Conservation (phyloP, 371 early-diverging fungal species). For the Mucor sp. region DNA sequence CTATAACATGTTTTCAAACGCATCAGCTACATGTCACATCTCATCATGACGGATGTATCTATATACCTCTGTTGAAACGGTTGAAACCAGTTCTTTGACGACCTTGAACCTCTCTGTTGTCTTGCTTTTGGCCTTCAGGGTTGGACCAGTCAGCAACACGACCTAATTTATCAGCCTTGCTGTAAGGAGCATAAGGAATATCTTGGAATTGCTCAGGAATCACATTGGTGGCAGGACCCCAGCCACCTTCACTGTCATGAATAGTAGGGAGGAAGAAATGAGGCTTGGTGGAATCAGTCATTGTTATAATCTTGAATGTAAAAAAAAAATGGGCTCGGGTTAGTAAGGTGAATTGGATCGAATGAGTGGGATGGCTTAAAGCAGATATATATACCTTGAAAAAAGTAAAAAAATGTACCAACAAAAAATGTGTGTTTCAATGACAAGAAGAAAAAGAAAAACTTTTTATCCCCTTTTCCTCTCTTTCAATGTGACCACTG, state of each 20-base stretch:
- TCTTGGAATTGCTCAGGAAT: slow-evolving; percentile 71
- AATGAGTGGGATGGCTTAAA: neutral
- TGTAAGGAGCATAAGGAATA: slow-evolving; percentile 96
- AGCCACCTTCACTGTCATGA: slow-evolving; percentile 72
- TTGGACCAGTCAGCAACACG: slow-evolving; percentile 93
- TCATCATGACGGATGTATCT: neutral
- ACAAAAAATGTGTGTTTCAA: too few relatives aligned
- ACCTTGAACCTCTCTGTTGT: slow-evolving; percentile 53
- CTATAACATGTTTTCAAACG: slow-evolving; percentile 18
- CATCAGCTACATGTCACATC: neutral
- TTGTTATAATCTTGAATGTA: neutral
- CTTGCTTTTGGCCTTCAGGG: slow-evolving; percentile 69
- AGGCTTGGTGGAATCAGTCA: slow-evolving; percentile 39
- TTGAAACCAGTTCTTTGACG: slow-evolving; percentile 63
- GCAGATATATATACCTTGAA: too few relatives aligned
- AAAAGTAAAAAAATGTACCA: too few relatives aligned
- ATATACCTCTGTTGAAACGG: slow-evolving; percentile 65
- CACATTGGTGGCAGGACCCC: slow-evolving; percentile 71
- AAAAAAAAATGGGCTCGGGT: neutral
- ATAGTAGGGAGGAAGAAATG: slow-evolving; percentile 71
- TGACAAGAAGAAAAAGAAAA: too few relatives aligned
- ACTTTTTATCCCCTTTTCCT: too few relatives aligned
- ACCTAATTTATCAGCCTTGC: slow-evolving; percentile 93
- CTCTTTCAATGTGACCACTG: too few relatives aligned
- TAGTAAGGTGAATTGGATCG: neutral